Evolutionary conservation across 371 early-diverging fungal species (phyloP).

Genomic region (Phascolomyces articulosus): DNA sequence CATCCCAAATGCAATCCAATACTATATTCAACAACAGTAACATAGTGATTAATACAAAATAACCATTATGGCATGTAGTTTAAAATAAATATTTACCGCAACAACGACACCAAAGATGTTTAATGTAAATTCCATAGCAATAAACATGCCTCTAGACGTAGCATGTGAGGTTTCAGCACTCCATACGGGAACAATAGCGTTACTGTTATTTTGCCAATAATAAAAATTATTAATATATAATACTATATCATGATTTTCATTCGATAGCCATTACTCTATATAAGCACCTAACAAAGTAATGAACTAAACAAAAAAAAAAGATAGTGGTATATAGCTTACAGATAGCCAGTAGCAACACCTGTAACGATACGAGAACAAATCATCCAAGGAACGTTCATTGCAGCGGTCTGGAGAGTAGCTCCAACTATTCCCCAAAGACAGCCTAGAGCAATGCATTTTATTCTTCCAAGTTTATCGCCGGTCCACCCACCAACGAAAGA

Average conservation of each 20-base stretch:
- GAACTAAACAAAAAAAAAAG: too few species aligned
- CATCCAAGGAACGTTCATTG: slow-evolving; percentile 34
- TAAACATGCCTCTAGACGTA: slow-evolving; percentile 39
- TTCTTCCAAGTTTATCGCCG: slow-evolving; percentile 33
- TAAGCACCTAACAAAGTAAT: too few species aligned
- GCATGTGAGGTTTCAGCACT: slow-evolving; percentile 46
- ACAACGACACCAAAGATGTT: slow-evolving; percentile 51
- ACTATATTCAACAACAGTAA: slow-evolving; percentile 14
- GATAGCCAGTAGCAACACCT: slow-evolving; percentile 48
- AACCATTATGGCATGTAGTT: too few species aligned
- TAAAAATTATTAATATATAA: too few species aligned
- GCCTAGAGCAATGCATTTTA: slow-evolving; percentile 29
- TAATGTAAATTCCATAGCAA: slow-evolving; percentile 42
- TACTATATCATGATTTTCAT: too few species aligned
- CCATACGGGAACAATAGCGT: slow-evolving; percentile 52
- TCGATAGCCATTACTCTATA: too few species aligned
- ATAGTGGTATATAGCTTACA: slow-evolving; percentile 23
- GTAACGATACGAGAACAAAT: slow-evolving; percentile 46
- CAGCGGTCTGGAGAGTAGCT: slow-evolving; percentile 31
- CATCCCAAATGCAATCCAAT: slow-evolving; percentile 48
- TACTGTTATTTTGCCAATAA: too few species aligned
- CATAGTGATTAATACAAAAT: too few species aligned
- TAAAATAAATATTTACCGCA: slow-evolving; percentile 18
- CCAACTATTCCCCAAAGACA: slow-evolving; percentile 32
- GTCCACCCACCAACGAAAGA: slow-evolving; percentile 39